phyloP scores from a whole-genome alignment of 2,329 filamentous ascomycete genomes.

The Hysterium pulicare region DNA sequence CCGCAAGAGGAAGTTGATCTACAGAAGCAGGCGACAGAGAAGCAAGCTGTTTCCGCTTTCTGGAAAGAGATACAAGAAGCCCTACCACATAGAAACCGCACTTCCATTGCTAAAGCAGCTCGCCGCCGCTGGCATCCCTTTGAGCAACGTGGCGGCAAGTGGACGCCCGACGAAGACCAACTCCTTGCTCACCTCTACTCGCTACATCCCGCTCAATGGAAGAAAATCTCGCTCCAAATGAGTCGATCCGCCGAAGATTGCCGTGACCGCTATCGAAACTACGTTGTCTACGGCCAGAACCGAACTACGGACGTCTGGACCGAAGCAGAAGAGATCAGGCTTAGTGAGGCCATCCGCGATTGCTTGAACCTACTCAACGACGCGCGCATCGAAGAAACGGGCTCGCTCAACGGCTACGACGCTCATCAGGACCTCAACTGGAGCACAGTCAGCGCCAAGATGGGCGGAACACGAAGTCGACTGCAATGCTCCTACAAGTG shows the following conservation, averaged over 20 bases:
- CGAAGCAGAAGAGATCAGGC: conserved; percentile 55
- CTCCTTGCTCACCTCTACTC: conserved; percentile 49
- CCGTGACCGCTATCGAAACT: conserved; percentile 68
- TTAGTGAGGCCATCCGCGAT: conserved; percentile 53
- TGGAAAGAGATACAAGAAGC: conserved; percentile 31
- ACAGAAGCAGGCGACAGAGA: conserved; percentile 1
- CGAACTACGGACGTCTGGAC: conserved; percentile 57
- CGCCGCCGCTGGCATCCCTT: conserved; percentile 66
- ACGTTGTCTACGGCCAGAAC: conserved; percentile 57
- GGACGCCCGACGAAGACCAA: conserved; percentile 59
- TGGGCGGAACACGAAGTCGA: conserved; percentile 60
- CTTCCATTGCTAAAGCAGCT: conserved; percentile 42
- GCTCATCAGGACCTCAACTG: conserved; percentile 62
- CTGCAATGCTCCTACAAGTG: conserved; percentile 69
- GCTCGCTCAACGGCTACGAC: conserved; percentile 29
- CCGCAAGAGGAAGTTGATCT: not conserved
- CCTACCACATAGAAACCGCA: conserved; percentile 30
- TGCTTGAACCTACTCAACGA: conserved; percentile 51
- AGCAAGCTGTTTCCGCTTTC: conserved; percentile 13
- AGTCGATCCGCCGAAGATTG: conserved; percentile 64
- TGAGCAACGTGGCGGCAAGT: conserved; percentile 53
- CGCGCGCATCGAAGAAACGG: conserved; percentile 16
- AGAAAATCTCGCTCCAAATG: conserved; percentile 54
- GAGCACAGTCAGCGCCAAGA: conserved; percentile 59
- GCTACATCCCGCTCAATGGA: conserved; percentile 57